These are phyloP conservation scores for Penicillium thymicola DNA, from an alignment of 2,329 filamentous ascomycete genomes.

Conservation along the genomic window DNA sequence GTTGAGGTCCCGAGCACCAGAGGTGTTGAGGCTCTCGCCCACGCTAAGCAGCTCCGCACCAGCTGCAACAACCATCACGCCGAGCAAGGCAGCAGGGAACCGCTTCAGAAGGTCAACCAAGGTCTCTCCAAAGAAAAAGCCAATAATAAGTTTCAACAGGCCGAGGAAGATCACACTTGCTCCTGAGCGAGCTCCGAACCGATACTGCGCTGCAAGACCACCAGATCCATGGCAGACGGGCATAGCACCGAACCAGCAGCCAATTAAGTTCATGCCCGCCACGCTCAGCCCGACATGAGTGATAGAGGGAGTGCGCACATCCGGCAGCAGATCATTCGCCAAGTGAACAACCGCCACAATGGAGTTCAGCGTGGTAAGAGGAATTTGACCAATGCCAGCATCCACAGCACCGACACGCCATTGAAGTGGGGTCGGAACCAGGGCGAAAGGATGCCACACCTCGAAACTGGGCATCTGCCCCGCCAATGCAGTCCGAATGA, in stretches of 20 bases:
- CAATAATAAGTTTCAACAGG: slow-evolving; percentile 69
- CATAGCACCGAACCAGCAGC: slow-evolving; percentile 93
- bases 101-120: slow-evolving; percentile 66
- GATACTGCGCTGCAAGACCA: slow-evolving; percentile 83
- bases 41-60: slow-evolving; percentile 85
- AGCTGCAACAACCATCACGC: slow-evolving; percentile 85
- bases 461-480: slow-evolving; percentile 51
- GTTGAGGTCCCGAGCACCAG: slow-evolving; percentile 58
- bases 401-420: slow-evolving; percentile 57
- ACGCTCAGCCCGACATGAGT: slow-evolving; percentile 80
- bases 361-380: slow-evolving; percentile 88
- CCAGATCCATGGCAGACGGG: slow-evolving; percentile 92
- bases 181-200: slow-evolving; percentile 87
- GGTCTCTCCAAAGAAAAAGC: slow-evolving; percentile 69
- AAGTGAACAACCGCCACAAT: slow-evolving; percentile 83
- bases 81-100: slow-evolving; percentile 75
- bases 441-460: slow-evolving; percentile 59
- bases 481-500: slow-evolving; percentile 38
- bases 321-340: slow-evolving; percentile 71
- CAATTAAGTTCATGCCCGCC: slow-evolving; percentile 74
- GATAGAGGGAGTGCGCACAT: slow-evolving; percentile 64
- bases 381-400: slow-evolving; percentile 80
- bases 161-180: slow-evolving; percentile 79
- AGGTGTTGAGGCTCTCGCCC: slow-evolving; percentile 77
- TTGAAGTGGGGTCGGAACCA: slow-evolving; percentile 45